Conservation (phyloP, 2,329 filamentous ascomycete genomes). For the Furcasterigmium furcatum region DNA sequence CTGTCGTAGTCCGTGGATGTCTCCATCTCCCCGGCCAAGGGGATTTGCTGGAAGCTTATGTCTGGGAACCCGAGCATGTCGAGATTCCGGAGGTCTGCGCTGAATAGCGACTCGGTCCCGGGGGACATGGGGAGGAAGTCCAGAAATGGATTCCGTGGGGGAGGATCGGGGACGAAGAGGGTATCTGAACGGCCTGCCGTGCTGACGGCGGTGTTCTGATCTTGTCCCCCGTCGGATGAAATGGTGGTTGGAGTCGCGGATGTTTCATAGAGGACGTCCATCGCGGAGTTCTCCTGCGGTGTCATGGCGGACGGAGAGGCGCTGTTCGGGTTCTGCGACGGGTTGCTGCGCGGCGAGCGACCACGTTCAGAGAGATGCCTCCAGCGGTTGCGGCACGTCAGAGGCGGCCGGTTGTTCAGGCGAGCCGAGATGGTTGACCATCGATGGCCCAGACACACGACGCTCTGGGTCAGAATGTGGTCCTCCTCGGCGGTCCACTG, state of each 20-base stretch:
- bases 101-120: neutral
- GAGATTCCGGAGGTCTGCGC: neutral
- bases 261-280: no score
- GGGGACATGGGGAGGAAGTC: neutral
- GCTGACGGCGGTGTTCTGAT: no score
- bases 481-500: conserved; percentile 22
- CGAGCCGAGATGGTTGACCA: conserved; percentile 22
- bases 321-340: neutral
- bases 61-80: neutral
- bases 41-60: neutral
- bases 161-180: neutral
- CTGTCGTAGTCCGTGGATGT: neutral
- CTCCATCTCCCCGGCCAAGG: neutral
- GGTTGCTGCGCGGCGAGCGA: neutral
- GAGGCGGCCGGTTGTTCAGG: conserved; percentile 20
- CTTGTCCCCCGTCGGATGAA: no score
- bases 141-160: neutral
- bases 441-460: conserved; percentile 18
- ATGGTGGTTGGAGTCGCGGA: no score
- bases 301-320: neutral
- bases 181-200: neutral
- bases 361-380: neutral
- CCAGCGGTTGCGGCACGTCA: conserved; percentile 24
- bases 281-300: neutral
- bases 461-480: conserved; percentile 16